Evolutionary conservation across 1,139 yeast species (phyloP).

Genomic region (Pichia sp.): DNA sequence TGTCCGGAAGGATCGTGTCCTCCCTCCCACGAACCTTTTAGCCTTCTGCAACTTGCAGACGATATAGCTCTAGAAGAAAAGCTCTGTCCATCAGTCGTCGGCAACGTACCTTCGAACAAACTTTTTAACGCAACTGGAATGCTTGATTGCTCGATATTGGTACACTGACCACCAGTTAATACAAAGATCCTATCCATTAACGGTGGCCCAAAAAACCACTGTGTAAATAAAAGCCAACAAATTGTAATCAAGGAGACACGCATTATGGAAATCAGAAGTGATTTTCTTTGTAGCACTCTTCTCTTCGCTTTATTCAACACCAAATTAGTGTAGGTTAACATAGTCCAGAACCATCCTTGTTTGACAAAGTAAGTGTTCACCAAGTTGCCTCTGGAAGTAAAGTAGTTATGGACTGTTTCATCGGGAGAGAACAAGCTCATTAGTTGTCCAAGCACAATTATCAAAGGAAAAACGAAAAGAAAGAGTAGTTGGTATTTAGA

Average conservation of each 20-base stretch:
- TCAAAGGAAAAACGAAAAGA: constrained; percentile 2
- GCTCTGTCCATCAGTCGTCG: background rate
- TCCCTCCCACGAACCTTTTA: constrained; percentile 77
- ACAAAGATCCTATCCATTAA: constrained; percentile 83
- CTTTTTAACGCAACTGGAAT: constrained; percentile 8
- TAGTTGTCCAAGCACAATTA: constrained; percentile 12
- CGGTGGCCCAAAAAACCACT: constrained; percentile 85
- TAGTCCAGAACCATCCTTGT: constrained; percentile 92
- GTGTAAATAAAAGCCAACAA: constrained; percentile 84
- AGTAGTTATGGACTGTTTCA: constrained; percentile 44
- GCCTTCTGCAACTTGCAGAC: constrained; percentile 46
- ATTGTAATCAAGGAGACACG: constrained; percentile 51
- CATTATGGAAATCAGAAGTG: constrained; percentile 28
- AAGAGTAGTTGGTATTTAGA: constrained; percentile 9
- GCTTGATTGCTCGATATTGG: constrained; percentile 24
- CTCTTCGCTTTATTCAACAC: constrained; percentile 2
- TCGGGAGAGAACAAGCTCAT: constrained; percentile 23
- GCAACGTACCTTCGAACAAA: constrained; percentile 10
- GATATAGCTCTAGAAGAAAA: constrained; percentile 21
- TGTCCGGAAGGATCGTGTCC: constrained; percentile 98
- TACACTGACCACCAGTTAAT: constrained; percentile 79
- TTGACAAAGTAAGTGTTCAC: constrained; percentile 76
- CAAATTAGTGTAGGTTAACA: constrained; percentile 36
- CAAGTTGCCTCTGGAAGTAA: constrained; percentile 59
- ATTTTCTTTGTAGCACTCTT: constrained; percentile 13